A percentile compares a stretch with the other conserved stretches of the same genome.
phyloP scores from a whole-genome alignment of 2,329 filamentous ascomycete species.

The Phyllachora maydis region DNA sequence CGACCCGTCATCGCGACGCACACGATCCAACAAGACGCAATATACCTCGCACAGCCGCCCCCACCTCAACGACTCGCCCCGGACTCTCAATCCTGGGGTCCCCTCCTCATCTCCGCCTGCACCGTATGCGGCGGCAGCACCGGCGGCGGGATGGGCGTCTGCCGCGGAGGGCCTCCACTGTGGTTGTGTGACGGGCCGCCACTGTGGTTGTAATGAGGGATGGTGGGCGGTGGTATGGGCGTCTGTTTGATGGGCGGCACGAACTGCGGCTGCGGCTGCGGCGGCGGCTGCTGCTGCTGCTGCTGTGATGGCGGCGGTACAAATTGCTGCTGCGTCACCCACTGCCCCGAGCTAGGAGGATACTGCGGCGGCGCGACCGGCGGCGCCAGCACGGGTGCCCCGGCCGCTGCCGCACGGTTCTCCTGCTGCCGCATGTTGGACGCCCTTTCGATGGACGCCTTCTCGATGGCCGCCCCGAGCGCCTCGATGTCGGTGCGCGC shows the following conservation, averaged over 20 bases:
- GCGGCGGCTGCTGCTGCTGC: no score
- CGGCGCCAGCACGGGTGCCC: background rate
- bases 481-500: slow-evolving; percentile 41
- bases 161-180: slow-evolving; percentile 4
- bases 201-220: slow-evolving; percentile 2
- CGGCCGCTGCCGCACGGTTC: slow-evolving; percentile 6
- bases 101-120: slow-evolving; percentile 3
- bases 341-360: background rate
- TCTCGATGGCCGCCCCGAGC: no score
- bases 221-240: slow-evolving; percentile 7
- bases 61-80: background rate
- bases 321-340: slow-evolving; percentile 1
- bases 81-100: slow-evolving; percentile 1
- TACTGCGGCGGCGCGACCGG: background rate
- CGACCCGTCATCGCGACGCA: background rate
- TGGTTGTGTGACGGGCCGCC: background rate
- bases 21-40: background rate
- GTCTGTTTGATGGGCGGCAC: background rate
- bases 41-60: no score
- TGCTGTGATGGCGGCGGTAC: background rate
- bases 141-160: slow-evolving; percentile 9
- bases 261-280: no score
- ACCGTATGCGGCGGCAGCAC: slow-evolving; percentile 7
- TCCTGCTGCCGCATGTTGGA: slow-evolving; percentile 30
- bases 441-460: no score